Percentiles rank a stretch among this genome's conserved stretches.
Evolutionary conservation across 345 rosid species (phyloP).

Genomic region (Sonneratia caseolaris): DNA sequence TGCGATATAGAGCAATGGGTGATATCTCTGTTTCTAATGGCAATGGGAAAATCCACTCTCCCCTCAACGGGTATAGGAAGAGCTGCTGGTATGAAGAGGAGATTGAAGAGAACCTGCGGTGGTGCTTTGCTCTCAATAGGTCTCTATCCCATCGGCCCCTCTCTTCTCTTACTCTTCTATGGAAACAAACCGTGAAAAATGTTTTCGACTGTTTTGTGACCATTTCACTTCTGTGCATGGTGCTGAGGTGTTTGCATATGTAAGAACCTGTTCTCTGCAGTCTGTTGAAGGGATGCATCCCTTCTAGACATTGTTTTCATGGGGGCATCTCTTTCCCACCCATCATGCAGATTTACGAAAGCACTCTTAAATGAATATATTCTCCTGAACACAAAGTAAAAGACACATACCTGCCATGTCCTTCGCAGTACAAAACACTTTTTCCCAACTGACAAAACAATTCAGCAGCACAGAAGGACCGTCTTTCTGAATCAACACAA

Average conservation of each 20-base stretch:
- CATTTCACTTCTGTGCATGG: neutral
- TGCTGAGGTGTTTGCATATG: too few relatives aligned
- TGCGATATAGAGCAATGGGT: conserved; percentile 23
- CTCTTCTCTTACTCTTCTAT: neutral
- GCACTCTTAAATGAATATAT: too few relatives aligned
- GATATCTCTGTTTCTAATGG: conserved; percentile 38
- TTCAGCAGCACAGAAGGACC: too few relatives aligned
- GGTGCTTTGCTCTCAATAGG: conserved; percentile 66
- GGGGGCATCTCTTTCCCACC: too few relatives aligned
- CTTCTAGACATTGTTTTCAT: too few relatives aligned
- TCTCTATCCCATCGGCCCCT: conserved; percentile 2
- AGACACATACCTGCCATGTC: too few relatives aligned
- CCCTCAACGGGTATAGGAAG: conserved; percentile 39
- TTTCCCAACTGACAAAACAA: too few relatives aligned
- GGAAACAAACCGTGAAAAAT: neutral
- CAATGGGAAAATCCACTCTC: conserved; percentile 25
- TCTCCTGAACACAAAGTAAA: too few relatives aligned
- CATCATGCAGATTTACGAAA: too few relatives aligned
- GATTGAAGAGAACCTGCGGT: conserved; percentile 48
- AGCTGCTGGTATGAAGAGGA: conserved; percentile 72
- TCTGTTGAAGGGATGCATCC: too few relatives aligned
- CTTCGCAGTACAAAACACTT: too few relatives aligned
- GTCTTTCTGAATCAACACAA: too few relatives aligned
- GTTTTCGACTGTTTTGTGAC: neutral
- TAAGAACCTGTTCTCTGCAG: neutral